Base-by-base conservation (phyloP, 2,329 filamentous ascomycete species). In the Podosphaera fusca region DNA sequence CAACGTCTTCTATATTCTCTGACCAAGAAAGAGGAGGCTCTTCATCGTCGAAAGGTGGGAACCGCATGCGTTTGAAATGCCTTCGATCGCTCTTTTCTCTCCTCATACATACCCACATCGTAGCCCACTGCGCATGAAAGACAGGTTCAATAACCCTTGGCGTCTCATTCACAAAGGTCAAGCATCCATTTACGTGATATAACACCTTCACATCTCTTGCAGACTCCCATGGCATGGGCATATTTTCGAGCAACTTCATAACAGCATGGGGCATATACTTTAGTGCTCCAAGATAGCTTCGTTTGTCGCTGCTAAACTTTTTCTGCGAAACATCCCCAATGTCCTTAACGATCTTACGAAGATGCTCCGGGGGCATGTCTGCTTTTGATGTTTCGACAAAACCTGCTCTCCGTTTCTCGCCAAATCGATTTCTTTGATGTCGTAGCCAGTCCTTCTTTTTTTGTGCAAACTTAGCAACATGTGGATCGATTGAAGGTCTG, bases 181-280 rank as follows among this genome's bases (percentile, higher is more conserved):
- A 71, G 67, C 94, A 98, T 35, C 92, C 92, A 66, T 98, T 98
- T 65, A 96, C 89, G 67, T 98, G 92, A 69, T 98, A 98, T 10
- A 98, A 75, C 34, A 98, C 92, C 72, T 96, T 96, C 60, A 98
- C 94, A 67, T 98, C 92, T 61, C 89, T 81, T 33, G 87, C 82
- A 58, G 88, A 92, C 72, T 98, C 92, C 92, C 92, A 98, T 0
- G 92, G 92, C 92, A 98, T 98, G 3, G 92, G 92, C 92, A 98
- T 98, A 66, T 98, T 98, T 73, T 98, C 92, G 58, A 98, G 71
- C 31, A 98, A 77, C 74, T 98, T 98, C 72, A 98, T 73, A 9
- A 98, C 92, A 4, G 92, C 92, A 68, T 98, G 92, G 1, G 92
- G 92, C 92, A 98, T 98, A 73, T 95, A 98, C 72, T 98, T 98